phyloP scores from a whole-genome alignment of 2,329 filamentous ascomycete genomes.

The Nannizziopsis arthrosporioides region DNA sequence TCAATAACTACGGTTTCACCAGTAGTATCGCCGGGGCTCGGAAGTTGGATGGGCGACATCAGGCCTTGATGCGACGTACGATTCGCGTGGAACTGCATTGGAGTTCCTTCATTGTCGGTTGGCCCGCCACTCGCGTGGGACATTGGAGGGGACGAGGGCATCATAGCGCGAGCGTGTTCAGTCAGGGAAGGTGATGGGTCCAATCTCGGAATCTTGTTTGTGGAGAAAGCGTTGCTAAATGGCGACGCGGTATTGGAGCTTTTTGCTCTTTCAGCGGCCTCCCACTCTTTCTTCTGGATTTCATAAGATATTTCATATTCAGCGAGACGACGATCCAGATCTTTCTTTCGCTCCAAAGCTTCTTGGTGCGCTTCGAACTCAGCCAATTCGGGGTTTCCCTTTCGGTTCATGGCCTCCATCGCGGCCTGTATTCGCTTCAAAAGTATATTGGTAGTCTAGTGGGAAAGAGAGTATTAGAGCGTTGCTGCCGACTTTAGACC shows the following conservation, averaged over 20 bases:
- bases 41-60: slow-evolving; percentile 27
- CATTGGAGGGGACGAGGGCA: slow-evolving; percentile 16
- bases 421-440: slow-evolving; percentile 30
- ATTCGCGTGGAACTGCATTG: slow-evolving; percentile 16
- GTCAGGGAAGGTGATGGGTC: slow-evolving; percentile 6
- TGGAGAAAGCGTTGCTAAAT: not conserved
- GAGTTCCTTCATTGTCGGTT: slow-evolving; percentile 12
- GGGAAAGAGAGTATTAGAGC: not conserved
- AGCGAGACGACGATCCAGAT: slow-evolving; percentile 18
- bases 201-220: slow-evolving; percentile 4
- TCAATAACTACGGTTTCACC: slow-evolving; percentile 12
- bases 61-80: slow-evolving; percentile 4
- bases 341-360: not conserved
- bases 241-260: not conserved
- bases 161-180: slow-evolving; percentile 9
- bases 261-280: slow-evolving; percentile 5
- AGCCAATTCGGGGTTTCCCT: slow-evolving; percentile 30
- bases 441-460: slow-evolving; percentile 33
- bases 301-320: slow-evolving; percentile 26
- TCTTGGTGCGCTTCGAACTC: slow-evolving; percentile 26
- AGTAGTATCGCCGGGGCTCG: slow-evolving; percentile 23
- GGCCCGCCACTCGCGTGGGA: slow-evolving; percentile 12
- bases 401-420: slow-evolving; percentile 29
- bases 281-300: not conserved
- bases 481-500: not conserved